These are phyloP conservation scores for Colletotrichum euphorbiae DNA, from an alignment of 2,329 filamentous ascomycete species.

Conservation along the genomic window DNA sequence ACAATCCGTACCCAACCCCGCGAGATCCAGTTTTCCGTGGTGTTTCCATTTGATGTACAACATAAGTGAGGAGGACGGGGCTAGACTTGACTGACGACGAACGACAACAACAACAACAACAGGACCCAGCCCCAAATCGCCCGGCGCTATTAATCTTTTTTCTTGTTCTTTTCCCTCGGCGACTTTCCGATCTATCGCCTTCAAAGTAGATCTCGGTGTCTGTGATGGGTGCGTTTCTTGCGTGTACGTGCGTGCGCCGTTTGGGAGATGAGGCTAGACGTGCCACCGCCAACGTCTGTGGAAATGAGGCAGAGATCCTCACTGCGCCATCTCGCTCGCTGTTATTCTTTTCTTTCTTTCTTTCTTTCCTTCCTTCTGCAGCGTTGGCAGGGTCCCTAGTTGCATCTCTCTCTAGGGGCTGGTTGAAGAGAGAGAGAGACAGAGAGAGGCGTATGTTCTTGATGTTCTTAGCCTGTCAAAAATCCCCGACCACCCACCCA, in stretches of 20 bases:
- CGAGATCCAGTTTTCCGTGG: constrained; percentile 7
- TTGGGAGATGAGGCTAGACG: background rate
- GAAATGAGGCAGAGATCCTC: constrained; percentile 12
- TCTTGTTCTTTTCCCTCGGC: too few relatives aligned
- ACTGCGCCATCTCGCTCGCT: background rate
- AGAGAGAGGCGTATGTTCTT: background rate
- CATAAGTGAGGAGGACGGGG: background rate
- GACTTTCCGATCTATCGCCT: too few relatives aligned
- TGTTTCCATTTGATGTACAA: background rate
- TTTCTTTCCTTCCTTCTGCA: constrained; percentile 15
- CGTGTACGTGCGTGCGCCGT: constrained; percentile 2
- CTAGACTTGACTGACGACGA: background rate
- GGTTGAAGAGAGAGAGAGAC: background rate
- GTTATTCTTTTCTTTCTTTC: background rate
- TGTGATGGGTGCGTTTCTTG: background rate
- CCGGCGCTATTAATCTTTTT: background rate
- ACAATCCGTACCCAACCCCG: constrained; percentile 15
- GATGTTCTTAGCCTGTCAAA: background rate
- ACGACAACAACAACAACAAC: too few relatives aligned
- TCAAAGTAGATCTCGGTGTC: constrained; percentile 5
- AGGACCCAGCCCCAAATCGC: background rate
- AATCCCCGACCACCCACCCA: constrained; percentile 10
- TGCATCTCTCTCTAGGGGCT: constrained; percentile 6
- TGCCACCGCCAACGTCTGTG: constrained; percentile 21
- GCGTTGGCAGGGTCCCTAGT: constrained; percentile 19